Base-by-base conservation (phyloP, 1,139 yeast species). In the Magnusiomyces paraingens region DNA sequence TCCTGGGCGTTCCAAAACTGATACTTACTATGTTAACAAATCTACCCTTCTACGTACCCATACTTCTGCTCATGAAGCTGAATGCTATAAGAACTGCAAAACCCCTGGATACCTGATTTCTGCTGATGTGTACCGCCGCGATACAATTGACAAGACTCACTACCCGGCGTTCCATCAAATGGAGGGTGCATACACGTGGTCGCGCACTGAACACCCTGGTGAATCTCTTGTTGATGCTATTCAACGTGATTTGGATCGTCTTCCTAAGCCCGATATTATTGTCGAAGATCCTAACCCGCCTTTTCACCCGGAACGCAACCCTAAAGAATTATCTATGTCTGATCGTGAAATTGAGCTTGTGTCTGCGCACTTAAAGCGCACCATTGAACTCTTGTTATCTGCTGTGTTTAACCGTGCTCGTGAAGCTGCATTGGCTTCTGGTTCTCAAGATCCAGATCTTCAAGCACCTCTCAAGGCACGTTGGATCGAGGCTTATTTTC, bases 111-210 rank as follows among this genome's bases (percentile, higher is more conserved):
- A 88, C 68, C 78, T 93, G 61, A 90, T 94, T 55, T 80, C 95
- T 14, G 99, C 99, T 0, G 99, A 94, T 69, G 99, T 93, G 6
- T 93, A 91, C 67, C 79, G 99, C 63, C 80, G 95, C 63, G 99
- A 93, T 69, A 96, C 93, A 64, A 87, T 93, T 57, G 99, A 93
- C 68, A 78, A 90, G 61, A 90, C 98, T 0, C 99, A 93, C 69
- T 93, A 93, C 66, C 98, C 99, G 1, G 98, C 88, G 1, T 94
- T 93, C 71, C 98, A 93, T 66, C 99, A 93, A 70, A 82, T 93
- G 89, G 99, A 93, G 70, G 99, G 99, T 50, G 97, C 96, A 1
- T 75, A 95, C 57, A 70, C 85, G 6, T 94, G 98, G 98, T 74
- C 81, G 11, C 73, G 84, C 50, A 66, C 69, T 0, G 71, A 76